phyloP scores from a whole-genome alignment of 2,329 filamentous ascomycete species.

The Tolypocladium paradoxum region DNA sequence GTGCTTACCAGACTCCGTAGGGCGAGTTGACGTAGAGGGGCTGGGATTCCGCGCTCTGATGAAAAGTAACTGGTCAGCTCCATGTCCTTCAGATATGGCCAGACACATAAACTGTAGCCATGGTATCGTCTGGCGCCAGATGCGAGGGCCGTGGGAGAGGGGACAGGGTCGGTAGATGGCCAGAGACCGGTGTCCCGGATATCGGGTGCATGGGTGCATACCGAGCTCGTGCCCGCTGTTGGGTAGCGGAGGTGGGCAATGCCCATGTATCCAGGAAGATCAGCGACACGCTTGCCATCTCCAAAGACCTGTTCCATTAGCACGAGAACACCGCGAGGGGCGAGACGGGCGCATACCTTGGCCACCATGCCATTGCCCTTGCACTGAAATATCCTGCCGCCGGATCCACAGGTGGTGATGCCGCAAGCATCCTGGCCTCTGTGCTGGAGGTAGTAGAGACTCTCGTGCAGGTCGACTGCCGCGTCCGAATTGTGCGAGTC shows the following conservation, averaged over 20 bases:
- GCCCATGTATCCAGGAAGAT: constrained; percentile 61
- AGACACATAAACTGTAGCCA: not conserved
- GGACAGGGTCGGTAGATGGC: not conserved
- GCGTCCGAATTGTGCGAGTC: constrained; percentile 22
- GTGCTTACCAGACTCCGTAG: constrained; percentile 55
- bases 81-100: not conserved
- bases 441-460: constrained; percentile 56
- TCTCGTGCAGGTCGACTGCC: constrained; percentile 58
- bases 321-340: not conserved
- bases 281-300: constrained; percentile 59
- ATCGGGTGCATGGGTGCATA: constrained; percentile 9
- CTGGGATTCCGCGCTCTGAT: constrained; percentile 67
- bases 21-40: constrained; percentile 83
- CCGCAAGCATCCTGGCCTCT: constrained; percentile 81
- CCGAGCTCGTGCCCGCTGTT: constrained; percentile 67
- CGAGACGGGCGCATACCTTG: constrained; percentile 1
- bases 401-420: constrained; percentile 60
- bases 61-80: not conserved
- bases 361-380: constrained; percentile 76
- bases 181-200: not conserved
- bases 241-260: constrained; percentile 82
- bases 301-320: constrained; percentile 50
- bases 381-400: constrained; percentile 76
- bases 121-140: not conserved
- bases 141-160: not conserved